Percentiles rank a stretch among this genome's conserved stretches.
Conservation (phyloP, 2,329 filamentous ascomycete genomes). For the Dendrostoma leiphaemia region DNA sequence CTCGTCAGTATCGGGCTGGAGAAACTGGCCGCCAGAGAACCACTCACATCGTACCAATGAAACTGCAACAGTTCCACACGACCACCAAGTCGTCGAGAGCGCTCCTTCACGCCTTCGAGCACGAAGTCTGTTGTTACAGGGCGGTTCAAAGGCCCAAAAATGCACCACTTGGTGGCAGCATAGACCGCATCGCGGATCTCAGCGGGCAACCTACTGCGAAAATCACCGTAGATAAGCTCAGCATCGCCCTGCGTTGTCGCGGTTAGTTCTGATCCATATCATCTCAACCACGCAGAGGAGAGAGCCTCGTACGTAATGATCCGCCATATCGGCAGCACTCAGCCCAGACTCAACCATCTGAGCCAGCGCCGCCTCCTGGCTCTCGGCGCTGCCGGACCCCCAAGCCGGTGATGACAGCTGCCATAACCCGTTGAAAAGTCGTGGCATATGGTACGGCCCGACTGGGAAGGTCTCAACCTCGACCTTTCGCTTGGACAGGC, state of each 20-base stretch:
- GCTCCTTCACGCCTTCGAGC: conserved; percentile 28
- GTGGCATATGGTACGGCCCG: conserved; percentile 22
- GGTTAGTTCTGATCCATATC: not conserved
- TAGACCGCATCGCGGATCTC: conserved; percentile 24
- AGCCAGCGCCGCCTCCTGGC: conserved; percentile 26
- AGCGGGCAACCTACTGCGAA: conserved; percentile 26
- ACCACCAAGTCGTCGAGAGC: conserved; percentile 31
- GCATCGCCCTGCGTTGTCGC: conserved; percentile 32
- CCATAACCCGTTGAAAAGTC: conserved; percentile 31
- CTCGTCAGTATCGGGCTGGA: not conserved
- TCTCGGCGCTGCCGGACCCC: conserved; percentile 25
- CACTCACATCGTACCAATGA: conserved; percentile 34
- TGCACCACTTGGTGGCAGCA: conserved; percentile 35
- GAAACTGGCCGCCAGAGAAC: not conserved
- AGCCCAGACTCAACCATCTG: conserved; percentile 15
- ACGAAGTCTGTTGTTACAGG: conserved; percentile 28
- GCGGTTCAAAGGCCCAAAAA: conserved; percentile 26
- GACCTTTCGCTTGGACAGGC: not conserved
- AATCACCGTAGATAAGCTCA: conserved; percentile 32
- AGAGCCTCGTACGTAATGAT: conserved; percentile 12
- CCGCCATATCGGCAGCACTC: not conserved
- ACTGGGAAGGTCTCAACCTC: conserved; percentile 24
- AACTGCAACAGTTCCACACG: conserved; percentile 34
- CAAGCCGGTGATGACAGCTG: conserved; percentile 31
- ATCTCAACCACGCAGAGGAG: not conserved